phyloP scores from a whole-genome alignment of 345 rosid genomes.

The Anastatica hierochuntica region DNA sequence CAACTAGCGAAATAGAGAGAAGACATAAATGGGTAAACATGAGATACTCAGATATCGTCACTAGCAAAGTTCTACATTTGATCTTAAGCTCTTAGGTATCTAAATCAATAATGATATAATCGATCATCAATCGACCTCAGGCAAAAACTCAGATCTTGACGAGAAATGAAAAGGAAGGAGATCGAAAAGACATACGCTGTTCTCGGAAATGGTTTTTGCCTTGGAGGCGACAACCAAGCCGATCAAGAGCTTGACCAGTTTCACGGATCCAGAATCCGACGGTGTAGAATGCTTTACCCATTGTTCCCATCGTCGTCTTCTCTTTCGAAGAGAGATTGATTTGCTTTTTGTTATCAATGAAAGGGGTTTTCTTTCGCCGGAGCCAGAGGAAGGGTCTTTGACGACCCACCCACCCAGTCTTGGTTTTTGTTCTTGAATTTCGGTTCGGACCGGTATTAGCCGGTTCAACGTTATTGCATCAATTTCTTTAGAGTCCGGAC shows the following conservation, averaged over 20 bases:
- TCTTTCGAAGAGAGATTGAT: slow-evolving; percentile 1
- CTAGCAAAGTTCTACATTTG: neutral
- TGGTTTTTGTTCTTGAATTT: slow-evolving; percentile 10
- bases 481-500: too few species aligned
- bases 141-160: neutral
- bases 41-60: neutral
- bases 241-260: slow-evolving; percentile 95
- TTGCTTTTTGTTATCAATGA: slow-evolving; percentile 5
- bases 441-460: slow-evolving; percentile 16
- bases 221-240: slow-evolving; percentile 89
- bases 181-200: slow-evolving; percentile 24
- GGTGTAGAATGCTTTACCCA: slow-evolving; percentile 67
- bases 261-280: slow-evolving; percentile 96
- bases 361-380: slow-evolving; percentile 19
- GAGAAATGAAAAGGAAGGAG: neutral
- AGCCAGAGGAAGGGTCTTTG: slow-evolving; percentile 8
- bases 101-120: neutral
- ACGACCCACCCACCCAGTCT: neutral
- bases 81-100: neutral
- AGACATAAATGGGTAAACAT: neutral
- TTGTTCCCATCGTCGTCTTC: slow-evolving; percentile 43
- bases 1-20: neutral
- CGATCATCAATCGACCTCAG: neutral
- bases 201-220: slow-evolving; percentile 67
- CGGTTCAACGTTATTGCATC: slow-evolving; percentile 4